Conservation (phyloP, 768 basidiomycete genomes). For the Hysterangium stoloniferum region DNA sequence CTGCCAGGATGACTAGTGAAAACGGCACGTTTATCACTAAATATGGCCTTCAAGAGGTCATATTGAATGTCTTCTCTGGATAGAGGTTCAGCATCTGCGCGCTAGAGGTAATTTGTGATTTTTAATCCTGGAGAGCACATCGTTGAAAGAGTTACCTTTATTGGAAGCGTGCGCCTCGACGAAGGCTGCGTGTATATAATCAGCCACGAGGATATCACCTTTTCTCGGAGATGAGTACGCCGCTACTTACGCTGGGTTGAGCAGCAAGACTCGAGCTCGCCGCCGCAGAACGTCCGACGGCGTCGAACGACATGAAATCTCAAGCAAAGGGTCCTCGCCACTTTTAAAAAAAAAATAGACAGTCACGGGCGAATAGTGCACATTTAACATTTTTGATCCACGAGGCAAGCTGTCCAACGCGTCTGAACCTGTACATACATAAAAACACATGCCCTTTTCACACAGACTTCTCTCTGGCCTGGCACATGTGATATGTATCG, state of each 20-base stretch:
- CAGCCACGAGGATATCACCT: neutral
- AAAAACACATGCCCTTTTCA: too few relatives aligned
- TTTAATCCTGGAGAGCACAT: neutral
- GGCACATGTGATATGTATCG: too few relatives aligned
- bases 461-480: too few relatives aligned
- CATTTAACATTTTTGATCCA: conserved; percentile 7
- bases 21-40: conserved; percentile 54
- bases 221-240: neutral
- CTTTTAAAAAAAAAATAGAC: neutral
- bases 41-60: conserved; percentile 76
- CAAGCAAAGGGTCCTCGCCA: neutral
- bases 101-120: conserved; percentile 1
- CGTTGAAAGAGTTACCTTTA: conserved; percentile 4
- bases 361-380: neutral
- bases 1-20: conserved; percentile 52
- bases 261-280: neutral
- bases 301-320: neutral
- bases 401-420: conserved; percentile 5
- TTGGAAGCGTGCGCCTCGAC: conserved; percentile 8
- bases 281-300: neutral
- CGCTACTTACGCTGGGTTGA: conserved; percentile 2
- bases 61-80: conserved; percentile 64
- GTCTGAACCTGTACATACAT: neutral
- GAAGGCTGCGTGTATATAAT: conserved; percentile 1
- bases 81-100: conserved; percentile 53